Percentiles rank a stretch among this genome's conserved stretches.
These are phyloP conservation scores for Pseudofabraea citricarpa DNA, from an alignment of 2,329 filamentous ascomycete species.

Conservation along the genomic window DNA sequence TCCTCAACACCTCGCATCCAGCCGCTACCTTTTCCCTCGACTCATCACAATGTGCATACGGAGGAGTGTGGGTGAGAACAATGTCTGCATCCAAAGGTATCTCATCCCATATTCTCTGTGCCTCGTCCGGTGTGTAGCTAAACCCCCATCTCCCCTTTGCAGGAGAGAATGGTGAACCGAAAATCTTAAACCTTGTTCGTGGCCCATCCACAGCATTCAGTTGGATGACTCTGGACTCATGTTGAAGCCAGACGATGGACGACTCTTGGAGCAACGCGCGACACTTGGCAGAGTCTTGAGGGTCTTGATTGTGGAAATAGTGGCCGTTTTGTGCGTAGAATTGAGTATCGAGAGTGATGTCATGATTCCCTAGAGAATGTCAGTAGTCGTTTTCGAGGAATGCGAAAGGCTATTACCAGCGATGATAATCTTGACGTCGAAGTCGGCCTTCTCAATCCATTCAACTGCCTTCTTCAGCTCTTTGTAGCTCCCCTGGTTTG, in stretches of 20 bases:
- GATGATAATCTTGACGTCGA: constrained; percentile 66
- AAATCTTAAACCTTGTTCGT: constrained; percentile 58
- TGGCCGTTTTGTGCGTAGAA: constrained; percentile 52
- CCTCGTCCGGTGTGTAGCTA: constrained; percentile 44
- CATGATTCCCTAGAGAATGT: constrained; percentile 60
- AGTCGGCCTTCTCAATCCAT: constrained; percentile 65
- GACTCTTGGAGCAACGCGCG: constrained; percentile 39
- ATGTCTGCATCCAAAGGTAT: constrained; percentile 61
- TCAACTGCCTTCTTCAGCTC: constrained; percentile 57
- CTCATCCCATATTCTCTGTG: constrained; percentile 47
- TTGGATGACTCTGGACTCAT: constrained; percentile 48
- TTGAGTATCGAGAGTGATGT: constrained; percentile 61
- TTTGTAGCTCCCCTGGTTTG: constrained; percentile 61
- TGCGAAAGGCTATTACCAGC: constrained; percentile 44
- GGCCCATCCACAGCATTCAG: constrained; percentile 51
- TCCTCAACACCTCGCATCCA: constrained; percentile 58
- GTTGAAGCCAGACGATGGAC: constrained; percentile 60
- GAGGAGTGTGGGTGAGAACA: constrained; percentile 67
- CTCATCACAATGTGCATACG: constrained; percentile 54
- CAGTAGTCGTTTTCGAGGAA: constrained; percentile 6
- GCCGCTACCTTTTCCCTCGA: constrained; percentile 31
- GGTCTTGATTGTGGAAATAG: constrained; percentile 51
- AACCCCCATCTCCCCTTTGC: constrained; percentile 60
- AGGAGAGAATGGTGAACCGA: constrained; percentile 66
- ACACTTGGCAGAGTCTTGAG: constrained; percentile 50